phyloP scores from a whole-genome alignment of 2,329 filamentous ascomycete genomes.

The Epichloe uncinata region DNA sequence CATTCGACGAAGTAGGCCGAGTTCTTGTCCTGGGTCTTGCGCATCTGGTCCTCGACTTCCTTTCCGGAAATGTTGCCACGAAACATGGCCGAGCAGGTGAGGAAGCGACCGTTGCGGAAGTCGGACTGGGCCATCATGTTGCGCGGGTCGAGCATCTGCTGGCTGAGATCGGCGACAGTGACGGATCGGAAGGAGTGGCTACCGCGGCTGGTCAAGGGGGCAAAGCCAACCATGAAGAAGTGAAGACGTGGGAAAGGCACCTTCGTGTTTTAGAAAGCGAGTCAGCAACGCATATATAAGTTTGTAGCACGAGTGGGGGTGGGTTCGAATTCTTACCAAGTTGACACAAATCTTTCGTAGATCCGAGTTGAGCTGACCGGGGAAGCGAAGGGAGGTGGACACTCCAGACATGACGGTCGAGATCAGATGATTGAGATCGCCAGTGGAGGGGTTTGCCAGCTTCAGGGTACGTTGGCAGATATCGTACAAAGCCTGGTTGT shows the following conservation, averaged over 20 bases:
- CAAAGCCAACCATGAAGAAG: conserved; percentile 99
- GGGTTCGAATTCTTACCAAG: conserved; percentile 37
- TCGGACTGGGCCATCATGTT: conserved; percentile 99
- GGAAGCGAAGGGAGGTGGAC: conserved; percentile 97
- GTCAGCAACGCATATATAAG: background rate
- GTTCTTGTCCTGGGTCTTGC: conserved; percentile 99
- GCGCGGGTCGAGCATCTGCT: conserved; percentile 99
- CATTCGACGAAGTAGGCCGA: conserved; percentile 98
- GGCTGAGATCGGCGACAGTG: conserved; percentile 92
- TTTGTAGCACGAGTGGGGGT: too few relatives aligned
- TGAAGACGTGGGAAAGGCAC: conserved; percentile 99
- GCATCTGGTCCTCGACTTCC: conserved; percentile 99
- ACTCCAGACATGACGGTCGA: conserved; percentile 99
- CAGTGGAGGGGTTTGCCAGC: conserved; percentile 95
- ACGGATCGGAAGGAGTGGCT: conserved; percentile 94
- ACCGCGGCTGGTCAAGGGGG: conserved; percentile 72
- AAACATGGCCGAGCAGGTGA: conserved; percentile 99
- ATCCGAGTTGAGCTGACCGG: conserved; percentile 98
- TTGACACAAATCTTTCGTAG: conserved; percentile 98
- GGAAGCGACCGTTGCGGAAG: conserved; percentile 98
- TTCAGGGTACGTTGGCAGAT: conserved; percentile 99
- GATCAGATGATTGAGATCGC: conserved; percentile 97
- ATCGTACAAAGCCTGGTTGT: conserved; percentile 99
- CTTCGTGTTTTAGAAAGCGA: conserved; percentile 12
- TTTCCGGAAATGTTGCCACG: conserved; percentile 99